Evolutionary conservation across 1,284 basidiomycete species (phyloP), one percentile per base, ranked within the genome.

Genomic region (Rhodotorula sp.): DNA sequence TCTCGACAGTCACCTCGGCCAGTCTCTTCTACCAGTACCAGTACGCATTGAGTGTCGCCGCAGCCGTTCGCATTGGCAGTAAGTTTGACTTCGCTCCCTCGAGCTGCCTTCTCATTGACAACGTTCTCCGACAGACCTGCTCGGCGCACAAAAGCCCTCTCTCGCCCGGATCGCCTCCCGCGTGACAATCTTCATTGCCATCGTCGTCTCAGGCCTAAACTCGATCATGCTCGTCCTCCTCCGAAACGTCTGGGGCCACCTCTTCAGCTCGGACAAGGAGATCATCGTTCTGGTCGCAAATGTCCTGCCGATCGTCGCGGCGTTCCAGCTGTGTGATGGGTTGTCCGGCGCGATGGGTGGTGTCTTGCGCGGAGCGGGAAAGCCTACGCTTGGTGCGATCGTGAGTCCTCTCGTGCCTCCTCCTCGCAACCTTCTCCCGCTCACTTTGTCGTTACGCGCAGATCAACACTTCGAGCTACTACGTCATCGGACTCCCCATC

Each of bases 261-360:
- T 80, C 22, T 82, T 81, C 72, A 78, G 77, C 51, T 76, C 72
- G 8, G 80, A 81, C 65, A 69, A 74, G 6, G 72, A 75, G 9
- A 80, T 81, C 37, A 76, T 81, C 64, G 48, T 51, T 26, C 70
- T 81, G 31, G 79, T 81, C 50, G 78, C 78, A 1, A 57, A 71
- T 37, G 79, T 81, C 8, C 65, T 81, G 54, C 80, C 80, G 15
- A 75, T 82, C 52, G 76, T 82, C 10, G 80, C 80, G n/a, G 66
- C 79, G 40, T 82, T 81, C 76, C 77, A 78, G 55, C 71, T 81
- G 16, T 75, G 77, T 16, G 81, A 82, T 60, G 78, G 78, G 50
- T 66, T 81, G 48, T 78, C 78, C 48, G 81, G 80, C 20, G 79
- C 80, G 34, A 76, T 77, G 28, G 77, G 77, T 20, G 81, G 81